Conservation (phyloP, 805 yeast species). For the Myxozyma kluyveri region DNA sequence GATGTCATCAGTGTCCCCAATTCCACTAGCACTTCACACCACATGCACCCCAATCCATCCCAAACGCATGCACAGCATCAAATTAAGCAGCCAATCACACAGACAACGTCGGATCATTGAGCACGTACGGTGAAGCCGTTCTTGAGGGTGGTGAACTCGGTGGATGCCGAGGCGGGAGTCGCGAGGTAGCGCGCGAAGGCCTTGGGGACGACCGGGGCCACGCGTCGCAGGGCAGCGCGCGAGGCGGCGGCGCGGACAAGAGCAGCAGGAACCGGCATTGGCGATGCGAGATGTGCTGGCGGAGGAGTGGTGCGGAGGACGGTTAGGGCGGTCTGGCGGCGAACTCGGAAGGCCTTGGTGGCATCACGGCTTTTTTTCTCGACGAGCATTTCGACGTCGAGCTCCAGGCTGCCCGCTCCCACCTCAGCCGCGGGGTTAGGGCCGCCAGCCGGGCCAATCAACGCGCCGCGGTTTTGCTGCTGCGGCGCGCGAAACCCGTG, state of each 20-base stretch:
- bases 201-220: constrained; percentile 8
- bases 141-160: constrained; percentile 69
- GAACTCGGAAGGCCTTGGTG: constrained; percentile 1
- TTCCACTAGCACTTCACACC: too few species aligned
- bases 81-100: too few species aligned
- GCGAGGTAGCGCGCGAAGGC: constrained; percentile 28
- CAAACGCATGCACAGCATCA: too few species aligned
- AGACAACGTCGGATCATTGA: too few species aligned
- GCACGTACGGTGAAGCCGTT: constrained; percentile 85
- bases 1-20: too few species aligned
- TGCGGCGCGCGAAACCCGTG: neutral
- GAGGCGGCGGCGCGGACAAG: constrained; percentile 22
- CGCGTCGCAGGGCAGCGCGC: constrained; percentile 22
- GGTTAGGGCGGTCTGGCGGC: neutral
- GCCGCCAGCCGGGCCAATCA: constrained; percentile 15
- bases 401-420: too few species aligned
- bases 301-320: constrained; percentile 2
- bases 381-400: neutral
- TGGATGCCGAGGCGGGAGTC: constrained; percentile 41
- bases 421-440: neutral
- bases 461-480: constrained; percentile 9
- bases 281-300: constrained; percentile 1
- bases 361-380: constrained; percentile 1
- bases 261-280: constrained; percentile 29
- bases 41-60: neutral